Base-by-base conservation (phyloP, 2,329 filamentous ascomycete genomes). In the Beauveria bassiana region DNA sequence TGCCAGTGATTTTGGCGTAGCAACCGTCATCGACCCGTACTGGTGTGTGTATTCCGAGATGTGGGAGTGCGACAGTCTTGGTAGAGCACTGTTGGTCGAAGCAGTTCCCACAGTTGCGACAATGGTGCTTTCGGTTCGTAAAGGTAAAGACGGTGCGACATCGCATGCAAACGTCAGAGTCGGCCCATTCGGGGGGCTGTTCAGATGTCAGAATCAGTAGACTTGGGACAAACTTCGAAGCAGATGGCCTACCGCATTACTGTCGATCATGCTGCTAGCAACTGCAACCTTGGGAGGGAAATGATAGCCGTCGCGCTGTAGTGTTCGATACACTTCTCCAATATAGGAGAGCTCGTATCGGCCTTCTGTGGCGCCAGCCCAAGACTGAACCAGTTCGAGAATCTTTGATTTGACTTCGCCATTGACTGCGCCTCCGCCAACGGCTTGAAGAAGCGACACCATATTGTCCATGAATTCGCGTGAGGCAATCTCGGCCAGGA, bases 391-490 rank as follows among this genome's bases (percentile, higher is more conserved):
- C 61, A 98, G 79, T 72, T 97, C 93, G 61, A 99, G 81, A 64
- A 98, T 96, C 78, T 96, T 97, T 65, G 81, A 81, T 71, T 89
- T 91, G 54, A 99, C 95, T 59, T 96, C 90, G 55, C 86, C 79
- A 73, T 97, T 96, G 49, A 95, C 81, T 9, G 90, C 86, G 42
- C 84, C 86, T 20, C 79, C 75, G 2, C 90, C 90, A 56, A 89
- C 87, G 20, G 90, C 89, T 72, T 93, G 93, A 38, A 99, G 82
- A 18, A 99, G 81, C 40, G 93, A 97, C 20, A 91, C 88, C 58
- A 99, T 78, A 72, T 97, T 97, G 77, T 99, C 95, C 89, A 99
- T 96, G 71, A 98, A 99, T 78, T 99, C 95, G 65, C 93, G 86
- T 20, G 93, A 97, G 46, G 95, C 93, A 68, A 99, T 95, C 78